phyloP scores from a whole-genome alignment of 306 rosid genomes.

The Pyrus communis region DNA sequence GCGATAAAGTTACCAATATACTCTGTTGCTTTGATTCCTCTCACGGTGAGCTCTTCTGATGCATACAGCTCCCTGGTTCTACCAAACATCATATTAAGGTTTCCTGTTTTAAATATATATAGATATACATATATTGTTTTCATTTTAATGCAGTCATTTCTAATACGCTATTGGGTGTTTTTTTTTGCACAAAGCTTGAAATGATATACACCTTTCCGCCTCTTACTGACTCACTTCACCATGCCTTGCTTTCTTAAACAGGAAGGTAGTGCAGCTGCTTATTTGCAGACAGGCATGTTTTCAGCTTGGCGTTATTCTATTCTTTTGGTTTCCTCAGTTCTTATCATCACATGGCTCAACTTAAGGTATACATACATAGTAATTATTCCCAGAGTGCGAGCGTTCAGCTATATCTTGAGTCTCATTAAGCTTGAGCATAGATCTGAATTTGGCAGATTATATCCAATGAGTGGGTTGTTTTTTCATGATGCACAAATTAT shows the following conservation, averaged over 20 bases:
- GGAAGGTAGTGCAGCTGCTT: too few species aligned
- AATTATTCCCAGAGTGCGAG: neutral
- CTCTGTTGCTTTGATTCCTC: slow-evolving; percentile 84
- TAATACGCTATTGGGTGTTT: neutral
- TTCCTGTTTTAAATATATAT: neutral
- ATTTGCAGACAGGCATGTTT: too few species aligned
- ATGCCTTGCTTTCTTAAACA: slow-evolving; percentile 11
- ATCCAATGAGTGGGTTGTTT: neutral
- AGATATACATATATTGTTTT: neutral
- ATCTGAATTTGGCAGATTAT: neutral
- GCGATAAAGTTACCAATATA: too few species aligned
- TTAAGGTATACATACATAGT: neutral
- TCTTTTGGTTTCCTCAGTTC: too few species aligned
- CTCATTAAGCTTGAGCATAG: neutral
- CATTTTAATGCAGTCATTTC: neutral
- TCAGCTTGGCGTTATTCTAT: too few species aligned
- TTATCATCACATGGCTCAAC: too few species aligned
- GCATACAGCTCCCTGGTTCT: neutral
- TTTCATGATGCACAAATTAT: neutral
- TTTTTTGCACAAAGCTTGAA: neutral
- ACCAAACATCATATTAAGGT: neutral
- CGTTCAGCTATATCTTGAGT: too few species aligned
- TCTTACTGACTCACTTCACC: neutral
- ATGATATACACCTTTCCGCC: neutral
- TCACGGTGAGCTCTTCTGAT: slow-evolving; percentile 48